These are phyloP conservation scores for Wickerhamiella hasegawae DNA, from an alignment of 805 yeast genomes.

Conservation along the genomic window DNA sequence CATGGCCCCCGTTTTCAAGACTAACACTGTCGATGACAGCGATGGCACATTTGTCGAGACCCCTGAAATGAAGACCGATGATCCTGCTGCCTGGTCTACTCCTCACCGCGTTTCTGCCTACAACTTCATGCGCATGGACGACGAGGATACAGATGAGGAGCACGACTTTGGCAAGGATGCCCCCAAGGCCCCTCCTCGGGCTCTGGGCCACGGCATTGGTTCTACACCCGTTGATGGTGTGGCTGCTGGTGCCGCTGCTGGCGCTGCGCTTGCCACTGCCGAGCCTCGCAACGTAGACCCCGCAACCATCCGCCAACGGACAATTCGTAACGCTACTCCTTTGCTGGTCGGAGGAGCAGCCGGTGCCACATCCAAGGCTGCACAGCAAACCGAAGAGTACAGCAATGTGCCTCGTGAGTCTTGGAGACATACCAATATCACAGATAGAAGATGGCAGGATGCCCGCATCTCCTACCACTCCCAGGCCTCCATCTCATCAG, in stretches of 20 bases:
- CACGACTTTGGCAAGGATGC: constrained; percentile 17
- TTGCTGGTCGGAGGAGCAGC: constrained; percentile 1
- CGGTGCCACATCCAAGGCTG: constrained; percentile 2
- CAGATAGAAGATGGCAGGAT: constrained; percentile 26
- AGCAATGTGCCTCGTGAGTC: constrained; percentile 31
- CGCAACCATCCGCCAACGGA: background rate
- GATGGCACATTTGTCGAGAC: constrained; percentile 13
- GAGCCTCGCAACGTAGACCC: background rate
- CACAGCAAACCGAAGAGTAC: constrained; percentile 10
- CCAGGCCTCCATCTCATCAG: constrained; percentile 71
- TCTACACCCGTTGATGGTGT: constrained; percentile 3
- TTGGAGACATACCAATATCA: constrained; percentile 37
- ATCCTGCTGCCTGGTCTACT: constrained; percentile 18
- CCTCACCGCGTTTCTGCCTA: constrained; percentile 23
- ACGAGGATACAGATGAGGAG: constrained; percentile 15
- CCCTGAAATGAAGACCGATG: constrained; percentile 11
- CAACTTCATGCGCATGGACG: constrained; percentile 24
- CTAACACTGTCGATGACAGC: constrained; percentile 13
- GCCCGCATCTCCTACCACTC: constrained; percentile 52
- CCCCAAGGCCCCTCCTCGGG: constrained; percentile 2
- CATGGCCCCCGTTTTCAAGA: constrained; percentile 14
- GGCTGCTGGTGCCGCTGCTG: background rate
- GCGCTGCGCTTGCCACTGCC: background rate
- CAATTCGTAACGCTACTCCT: background rate
- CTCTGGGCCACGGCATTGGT: background rate